Evolutionary conservation across 176 grass and related monocot genomes (phyloP).

Genomic region (Oryza meyeriana): DNA sequence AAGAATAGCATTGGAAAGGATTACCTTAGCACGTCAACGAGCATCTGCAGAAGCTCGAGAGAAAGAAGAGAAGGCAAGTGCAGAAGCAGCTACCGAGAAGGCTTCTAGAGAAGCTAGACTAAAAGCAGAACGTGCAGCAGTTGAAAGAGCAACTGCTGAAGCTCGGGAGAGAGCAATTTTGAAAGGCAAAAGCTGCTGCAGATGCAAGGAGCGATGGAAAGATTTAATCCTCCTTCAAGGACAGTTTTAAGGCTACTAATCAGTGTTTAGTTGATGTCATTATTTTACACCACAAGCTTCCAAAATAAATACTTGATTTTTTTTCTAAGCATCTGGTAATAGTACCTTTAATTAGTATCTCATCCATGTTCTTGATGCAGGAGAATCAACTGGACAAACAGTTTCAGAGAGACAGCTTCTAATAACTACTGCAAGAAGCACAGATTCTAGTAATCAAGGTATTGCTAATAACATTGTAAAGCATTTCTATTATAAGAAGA

Average conservation of each 20-base stretch:
- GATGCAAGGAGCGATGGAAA: conserved; percentile 67
- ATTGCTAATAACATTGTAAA: conserved; percentile 17
- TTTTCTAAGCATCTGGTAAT: neutral
- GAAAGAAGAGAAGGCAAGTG: conserved; percentile 62
- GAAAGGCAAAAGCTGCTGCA: conserved; percentile 77
- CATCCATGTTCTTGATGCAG: conserved; percentile 35
- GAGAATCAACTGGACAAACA: conserved; percentile 47
- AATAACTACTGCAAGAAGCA: conserved; percentile 38
- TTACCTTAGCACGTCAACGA: conserved; percentile 72
- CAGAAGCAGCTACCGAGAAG: conserved; percentile 51
- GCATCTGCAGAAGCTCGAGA: conserved; percentile 58
- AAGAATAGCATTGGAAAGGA: conserved; percentile 69
- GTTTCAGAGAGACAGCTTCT: conserved; percentile 56
- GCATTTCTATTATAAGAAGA: conserved; percentile 6
- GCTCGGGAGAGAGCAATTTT: conserved; percentile 73
- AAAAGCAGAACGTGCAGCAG: conserved; percentile 88
- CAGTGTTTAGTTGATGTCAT: conserved; percentile 55
- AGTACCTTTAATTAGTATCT: conserved; percentile 11
- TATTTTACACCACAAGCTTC: conserved; percentile 2
- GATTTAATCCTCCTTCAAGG: conserved; percentile 57
- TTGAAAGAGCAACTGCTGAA: conserved; percentile 86
- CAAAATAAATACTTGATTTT: conserved; percentile 4
- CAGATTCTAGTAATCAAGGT: conserved; percentile 50
- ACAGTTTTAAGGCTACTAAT: conserved; percentile 52
- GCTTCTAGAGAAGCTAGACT: conserved; percentile 69